Evolutionary conservation across 2,329 filamentous ascomycete species (phyloP).

Genomic region (Cladosporium phlei): DNA sequence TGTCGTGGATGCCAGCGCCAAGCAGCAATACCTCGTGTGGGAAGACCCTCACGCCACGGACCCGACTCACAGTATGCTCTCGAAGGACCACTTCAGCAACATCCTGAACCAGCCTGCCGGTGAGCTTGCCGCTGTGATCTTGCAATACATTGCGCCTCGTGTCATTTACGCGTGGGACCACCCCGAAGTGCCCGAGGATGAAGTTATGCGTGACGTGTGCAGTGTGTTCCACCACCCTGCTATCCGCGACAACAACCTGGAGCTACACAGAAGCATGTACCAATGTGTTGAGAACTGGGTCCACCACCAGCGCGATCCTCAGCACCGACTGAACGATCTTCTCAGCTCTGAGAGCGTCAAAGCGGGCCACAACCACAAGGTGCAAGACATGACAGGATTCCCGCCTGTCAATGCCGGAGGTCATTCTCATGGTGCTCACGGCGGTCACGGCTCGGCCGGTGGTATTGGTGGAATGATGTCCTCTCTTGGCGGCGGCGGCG

Average conservation of each 20-base stretch:
- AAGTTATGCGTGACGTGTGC: slow-evolving; percentile 76
- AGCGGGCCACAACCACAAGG: slow-evolving; percentile 70
- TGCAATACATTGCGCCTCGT: slow-evolving; percentile 83
- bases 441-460: slow-evolving; percentile 3
- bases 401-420: background rate
- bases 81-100: slow-evolving; percentile 50
- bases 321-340: slow-evolving; percentile 63
- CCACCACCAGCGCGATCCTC: slow-evolving; percentile 56
- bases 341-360: slow-evolving; percentile 80
- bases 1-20: slow-evolving; percentile 51
- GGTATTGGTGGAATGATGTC: slow-evolving; percentile 5
- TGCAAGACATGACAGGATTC: slow-evolving; percentile 18
- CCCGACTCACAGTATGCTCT: slow-evolving; percentile 49
- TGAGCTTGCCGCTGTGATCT: slow-evolving; percentile 50
- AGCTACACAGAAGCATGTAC: slow-evolving; percentile 87
- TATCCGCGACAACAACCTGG: slow-evolving; percentile 66
- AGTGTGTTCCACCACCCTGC: slow-evolving; percentile 88
- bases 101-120: slow-evolving; percentile 47
- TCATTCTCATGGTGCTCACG: background rate
- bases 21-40: slow-evolving; percentile 50
- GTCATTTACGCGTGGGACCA: slow-evolving; percentile 93
- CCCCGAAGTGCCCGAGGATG: slow-evolving; percentile 71
- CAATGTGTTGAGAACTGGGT: slow-evolving; percentile 78
- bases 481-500: background rate
- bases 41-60: slow-evolving; percentile 44